A percentile compares a stretch with the other conserved stretches of the same genome.
Conservation (phyloP, 139 green algal species). For the Closterium sp. region DNA sequence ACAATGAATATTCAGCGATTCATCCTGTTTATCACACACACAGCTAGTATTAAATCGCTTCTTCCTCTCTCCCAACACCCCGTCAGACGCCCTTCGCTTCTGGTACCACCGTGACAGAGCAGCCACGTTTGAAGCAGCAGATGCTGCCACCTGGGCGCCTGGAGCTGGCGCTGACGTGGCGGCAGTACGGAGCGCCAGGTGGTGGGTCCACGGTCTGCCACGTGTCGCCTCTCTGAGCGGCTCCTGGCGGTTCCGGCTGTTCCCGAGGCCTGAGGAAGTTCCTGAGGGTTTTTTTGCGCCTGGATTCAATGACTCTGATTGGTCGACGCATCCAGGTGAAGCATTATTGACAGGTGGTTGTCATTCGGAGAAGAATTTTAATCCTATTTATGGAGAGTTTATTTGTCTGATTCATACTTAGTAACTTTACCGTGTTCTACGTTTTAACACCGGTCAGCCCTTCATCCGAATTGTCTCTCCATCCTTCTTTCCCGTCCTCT, state of each 20-base stretch:
- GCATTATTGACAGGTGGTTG: neutral
- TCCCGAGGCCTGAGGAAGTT: conserved; percentile 35
- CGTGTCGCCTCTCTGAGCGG: conserved; percentile 40
- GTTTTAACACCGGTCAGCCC: neutral
- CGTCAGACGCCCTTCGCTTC: neutral
- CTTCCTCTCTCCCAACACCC: neutral
- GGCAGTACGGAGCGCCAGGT: conserved; percentile 9
- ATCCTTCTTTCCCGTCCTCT: neutral
- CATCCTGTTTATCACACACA: too few relatives aligned
- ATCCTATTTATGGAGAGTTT: too few relatives aligned
- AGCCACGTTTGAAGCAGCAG: neutral
- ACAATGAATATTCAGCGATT: too few relatives aligned
- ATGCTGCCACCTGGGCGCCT: neutral
- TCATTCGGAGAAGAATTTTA: neutral
- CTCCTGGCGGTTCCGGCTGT: conserved; percentile 44
- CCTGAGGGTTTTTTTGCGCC: conserved; percentile 27
- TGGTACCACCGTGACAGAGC: conserved; percentile 2
- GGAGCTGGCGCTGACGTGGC: neutral
- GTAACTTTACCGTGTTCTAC: conserved; percentile 3
- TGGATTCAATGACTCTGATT: conserved; percentile 25
- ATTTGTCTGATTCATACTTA: neutral
- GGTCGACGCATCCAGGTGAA: conserved; percentile 54
- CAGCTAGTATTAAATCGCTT: too few relatives aligned
- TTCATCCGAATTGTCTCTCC: too few relatives aligned
- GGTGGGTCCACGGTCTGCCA: conserved; percentile 27